Base-by-base conservation (phyloP, 2,329 filamentous ascomycete genomes). In the Amphichorda felina region DNA sequence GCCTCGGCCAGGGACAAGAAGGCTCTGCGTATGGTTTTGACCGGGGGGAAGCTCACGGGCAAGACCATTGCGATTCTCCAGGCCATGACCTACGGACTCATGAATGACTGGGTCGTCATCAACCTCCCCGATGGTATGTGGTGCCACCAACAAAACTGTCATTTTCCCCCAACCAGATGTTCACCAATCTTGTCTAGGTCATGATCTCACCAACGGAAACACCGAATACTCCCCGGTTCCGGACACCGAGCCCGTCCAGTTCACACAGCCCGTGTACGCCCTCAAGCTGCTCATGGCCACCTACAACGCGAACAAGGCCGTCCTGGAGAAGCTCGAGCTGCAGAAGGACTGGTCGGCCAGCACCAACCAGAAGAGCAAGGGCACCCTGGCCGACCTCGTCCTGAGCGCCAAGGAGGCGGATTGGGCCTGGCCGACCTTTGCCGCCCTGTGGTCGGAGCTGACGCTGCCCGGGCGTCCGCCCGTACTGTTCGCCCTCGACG, bases 41-140 rank as follows among this genome's bases (percentile, higher is more conserved):
- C 73, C 30, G 91, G 91, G 3, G 72, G 75, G 37, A 78, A 72
- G 52, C 71, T 79, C 29, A 75, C 80, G 11, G 91, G 91, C 25
- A 98, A 96, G 72, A 94, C 83, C 54, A 75, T 91, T 47, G 61
- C 94, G 49, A 58, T 93, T 49, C 65, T 94, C 31, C 88, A 96
- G 61, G 82, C 82, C 27, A 75, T 93, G 71, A 67, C 82, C 14
- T 79, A 88, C 58, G 89, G 76, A 2, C 78, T 89, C 45, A 55
- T 88, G 50, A 85, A 86, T 55, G 72, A 82, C 19, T 96, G 88
- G 86, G 69, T 94, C 30, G 87, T 96, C 32, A 70, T 98, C 39
- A 81, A 84, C 50, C 70, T 96, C 35, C 88, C 91, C 26, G 87
- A 98, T 63, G 82, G 88, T 93, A 66, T 48, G 68, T 29, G 16